These are phyloP conservation scores for Iris macrosiphon DNA, from an alignment of 106 monocot species.

Conservation along the genomic window DNA sequence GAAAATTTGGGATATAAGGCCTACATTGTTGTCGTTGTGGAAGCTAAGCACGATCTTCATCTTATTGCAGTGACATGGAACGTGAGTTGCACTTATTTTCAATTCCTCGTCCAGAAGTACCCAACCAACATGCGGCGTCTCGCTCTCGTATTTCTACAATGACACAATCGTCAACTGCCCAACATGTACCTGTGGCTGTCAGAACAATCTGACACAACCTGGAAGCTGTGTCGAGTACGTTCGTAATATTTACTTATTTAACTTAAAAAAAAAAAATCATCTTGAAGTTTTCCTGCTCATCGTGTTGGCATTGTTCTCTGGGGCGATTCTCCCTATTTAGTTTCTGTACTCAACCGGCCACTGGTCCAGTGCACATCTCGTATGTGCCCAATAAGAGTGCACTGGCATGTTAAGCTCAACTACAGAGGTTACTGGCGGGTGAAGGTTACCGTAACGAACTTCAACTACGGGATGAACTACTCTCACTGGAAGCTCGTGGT, in stretches of 20 bases:
- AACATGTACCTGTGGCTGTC: conserved; percentile 78
- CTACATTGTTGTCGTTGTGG: too few relatives aligned
- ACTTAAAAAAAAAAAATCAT: too few relatives aligned
- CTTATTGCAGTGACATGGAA: conserved; percentile 99
- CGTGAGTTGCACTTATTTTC: conserved; percentile 85
- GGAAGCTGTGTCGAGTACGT: conserved; percentile 90
- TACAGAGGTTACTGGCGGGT: conserved; percentile 54
- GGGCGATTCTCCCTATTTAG: too few relatives aligned
- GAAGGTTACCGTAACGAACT: conserved; percentile 58
- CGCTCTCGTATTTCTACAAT: conserved; percentile 93
- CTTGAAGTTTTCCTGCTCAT: too few relatives aligned
- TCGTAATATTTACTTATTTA: too few relatives aligned
- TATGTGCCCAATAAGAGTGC: conserved; percentile 65
- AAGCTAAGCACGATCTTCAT: too few relatives aligned
- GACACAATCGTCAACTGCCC: conserved; percentile 86
- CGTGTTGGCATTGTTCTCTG: too few relatives aligned
- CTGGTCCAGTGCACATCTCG: conserved; percentile 64
- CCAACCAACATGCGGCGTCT: conserved; percentile 88
- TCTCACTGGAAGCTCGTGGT: conserved; percentile 57
- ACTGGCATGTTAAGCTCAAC: conserved; percentile 72
- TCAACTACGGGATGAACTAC: conserved; percentile 70
- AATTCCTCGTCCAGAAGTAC: conserved; percentile 70
- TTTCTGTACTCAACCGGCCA: too few relatives aligned
- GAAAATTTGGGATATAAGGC: too few relatives aligned
- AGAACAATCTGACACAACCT: conserved; percentile 57